Base-by-base conservation (phyloP, 2,329 filamentous ascomycete species). In the Plenodomus tracheiphilus region DNA sequence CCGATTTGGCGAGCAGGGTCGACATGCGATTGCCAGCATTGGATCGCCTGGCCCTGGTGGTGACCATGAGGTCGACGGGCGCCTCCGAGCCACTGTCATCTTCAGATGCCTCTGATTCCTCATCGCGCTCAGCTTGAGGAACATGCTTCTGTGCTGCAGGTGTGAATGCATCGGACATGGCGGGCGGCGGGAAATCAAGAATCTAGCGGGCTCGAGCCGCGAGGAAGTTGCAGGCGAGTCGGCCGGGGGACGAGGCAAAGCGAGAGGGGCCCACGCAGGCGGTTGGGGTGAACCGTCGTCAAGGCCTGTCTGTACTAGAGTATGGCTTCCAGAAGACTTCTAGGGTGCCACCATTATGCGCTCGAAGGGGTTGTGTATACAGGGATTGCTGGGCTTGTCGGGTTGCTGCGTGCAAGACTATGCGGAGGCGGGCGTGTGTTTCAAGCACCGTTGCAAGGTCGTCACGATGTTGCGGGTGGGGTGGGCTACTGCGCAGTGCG, bases 1-100 rank as follows among this genome's bases (percentile, higher is more conserved):
- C 60, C 16, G 62, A 58, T 45, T 66, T 61, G 46, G 68, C 65
- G 36, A 70, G 64, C 57, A 71, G 69, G 46, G 65, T 74, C 47
- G 64, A 65, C 71, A 73, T 75, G 61, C 70, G 70, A 42, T 71
- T 74, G 56, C 72, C 72, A 7, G 72, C 71, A 57, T 75, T 75
- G 49, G 70, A 56, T 54, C 72, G 66, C 30, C 70, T 54, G 19
- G 65, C 59, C 44, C 72, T 66, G 48, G 71, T 65, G 39, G 66
- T 66, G 43, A 73, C 72, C 71, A 74, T 72, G 50, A 72, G 62
- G 43, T 69, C 66, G 38, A 55, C 52, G 7, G 68, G 64, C 35
- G 61, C 51, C 28, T 69, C 65, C n/a, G 56, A 30, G 19, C 68
- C 69, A 46, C 61, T 64, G 19, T 66, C 65, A 32, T 58, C 53